Base-by-base conservation (phyloP, 2,329 filamentous ascomycete genomes). In the Talaromyces rugulosus region DNA sequence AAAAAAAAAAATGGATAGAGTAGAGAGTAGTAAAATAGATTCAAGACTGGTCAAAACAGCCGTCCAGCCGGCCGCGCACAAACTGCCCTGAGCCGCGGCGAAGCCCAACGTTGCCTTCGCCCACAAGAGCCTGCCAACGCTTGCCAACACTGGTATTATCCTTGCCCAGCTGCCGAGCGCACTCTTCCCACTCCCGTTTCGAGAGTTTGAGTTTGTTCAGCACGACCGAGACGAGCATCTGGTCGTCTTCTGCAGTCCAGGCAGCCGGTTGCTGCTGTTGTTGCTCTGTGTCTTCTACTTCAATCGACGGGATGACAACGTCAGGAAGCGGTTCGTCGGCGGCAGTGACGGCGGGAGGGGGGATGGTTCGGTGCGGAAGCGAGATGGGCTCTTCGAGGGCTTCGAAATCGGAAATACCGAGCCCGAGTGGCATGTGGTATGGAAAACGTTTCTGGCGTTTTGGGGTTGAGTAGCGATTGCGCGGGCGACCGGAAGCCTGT, bases 171-270 rank as follows among this genome's bases (percentile, higher is more conserved):
- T 65, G 70, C 36, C 72, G 71, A 27, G 78, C 78, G 65, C 78
- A 81, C 31, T 80, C 78, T 30, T 77, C 75, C 79, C 78, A 80
- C 56, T 80, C 77, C 56, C 69, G 69, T 56, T 75, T 72, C 31
- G 77, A 78, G 5, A 81, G 72, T 31, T 74, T 72, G 31, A 81
- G 71, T 59, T 79, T 80, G 36, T 77, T 74, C 1, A 81, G 74
- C 8, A 81, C 78, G 4, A 78, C 65, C 54, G 78, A 72, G 33
- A 81, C 72, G 34, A 81, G 71, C 11, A 70, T 69, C 51, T 74
- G 70, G 62, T 81, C 79, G 64, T 80, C 77, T 40, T 75, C 74
- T 4, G 71, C 65, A 6, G 74, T 71, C 78, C 78, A 81, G 16
- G 64, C 69, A 61, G 62, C 60, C 27, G 50, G 44, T 14, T 18